Conservation (phyloP, 2,329 filamentous ascomycete genomes). For the Dactylonectria macrodidyma region DNA sequence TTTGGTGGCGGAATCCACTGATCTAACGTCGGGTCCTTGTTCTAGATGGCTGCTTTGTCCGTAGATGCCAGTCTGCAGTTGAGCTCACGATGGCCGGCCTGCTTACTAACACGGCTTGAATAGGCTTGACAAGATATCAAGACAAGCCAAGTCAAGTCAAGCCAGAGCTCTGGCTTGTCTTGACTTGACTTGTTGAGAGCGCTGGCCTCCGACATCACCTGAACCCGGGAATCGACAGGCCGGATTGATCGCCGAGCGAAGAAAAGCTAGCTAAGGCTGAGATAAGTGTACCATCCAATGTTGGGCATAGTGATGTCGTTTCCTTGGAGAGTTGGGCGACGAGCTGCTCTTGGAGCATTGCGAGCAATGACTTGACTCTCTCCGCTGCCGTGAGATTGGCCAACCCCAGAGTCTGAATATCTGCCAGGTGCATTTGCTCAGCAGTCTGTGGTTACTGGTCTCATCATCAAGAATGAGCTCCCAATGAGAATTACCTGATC, state of each 20-base stretch:
- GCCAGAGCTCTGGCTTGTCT: no score
- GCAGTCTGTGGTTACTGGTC: not conserved
- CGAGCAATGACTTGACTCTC: not conserved
- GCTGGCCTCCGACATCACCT: not conserved
- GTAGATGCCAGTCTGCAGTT: no score
- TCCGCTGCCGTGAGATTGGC: not conserved
- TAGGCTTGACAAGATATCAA: no score
- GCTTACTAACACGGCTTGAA: no score
- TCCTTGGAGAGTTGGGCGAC: constrained; percentile 3
- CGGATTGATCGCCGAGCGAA: not conserved
- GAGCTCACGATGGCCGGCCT: no score
- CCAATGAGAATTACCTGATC: constrained; percentile 6
- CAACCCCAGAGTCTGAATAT: not conserved
- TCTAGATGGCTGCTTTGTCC: no score
- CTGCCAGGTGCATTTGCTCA: constrained; percentile 2
- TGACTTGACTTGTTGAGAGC: not conserved
- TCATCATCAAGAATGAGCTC: constrained; percentile 17
- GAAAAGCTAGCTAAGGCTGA: constrained; percentile 1
- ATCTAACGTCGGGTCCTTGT: no score
- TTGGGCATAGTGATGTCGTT: constrained; percentile 9
- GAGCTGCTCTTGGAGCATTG: constrained; percentile 14
- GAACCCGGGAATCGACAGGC: not conserved
- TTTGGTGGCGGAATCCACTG: no score
- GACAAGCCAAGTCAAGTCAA: no score
- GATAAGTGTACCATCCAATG: constrained; percentile 4